phyloP scores from a whole-genome alignment of 2,329 filamentous ascomycete species.

The Talaromyces islandicus region DNA sequence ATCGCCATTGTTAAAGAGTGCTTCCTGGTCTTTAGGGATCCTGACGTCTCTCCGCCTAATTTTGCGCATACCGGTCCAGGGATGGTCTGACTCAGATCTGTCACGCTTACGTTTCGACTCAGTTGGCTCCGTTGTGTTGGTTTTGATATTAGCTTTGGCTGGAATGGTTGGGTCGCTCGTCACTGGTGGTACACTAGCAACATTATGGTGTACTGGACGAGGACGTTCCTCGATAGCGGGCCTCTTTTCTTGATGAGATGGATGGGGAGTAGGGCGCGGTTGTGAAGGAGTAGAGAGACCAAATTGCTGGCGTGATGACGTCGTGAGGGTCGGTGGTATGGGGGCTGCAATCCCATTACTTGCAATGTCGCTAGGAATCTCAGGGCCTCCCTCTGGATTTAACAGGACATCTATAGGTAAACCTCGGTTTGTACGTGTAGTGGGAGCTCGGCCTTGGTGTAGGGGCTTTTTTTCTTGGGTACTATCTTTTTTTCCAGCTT shows the following conservation, averaged over 20 bases:
- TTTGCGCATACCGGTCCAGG: slow-evolving; percentile 27
- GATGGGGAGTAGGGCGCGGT: background rate
- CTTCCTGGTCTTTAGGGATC: slow-evolving; percentile 45
- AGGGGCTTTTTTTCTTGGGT: background rate
- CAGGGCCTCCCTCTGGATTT: background rate
- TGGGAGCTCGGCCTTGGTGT: background rate
- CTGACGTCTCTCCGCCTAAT: slow-evolving; percentile 39
- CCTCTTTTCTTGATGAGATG: background rate
- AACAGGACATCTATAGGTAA: background rate
- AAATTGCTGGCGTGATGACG: background rate
- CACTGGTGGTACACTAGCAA: background rate
- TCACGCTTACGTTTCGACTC: slow-evolving; percentile 2
- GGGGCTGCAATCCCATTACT: background rate
- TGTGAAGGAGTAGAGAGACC: background rate
- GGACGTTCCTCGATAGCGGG: background rate
- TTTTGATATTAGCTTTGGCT: background rate
- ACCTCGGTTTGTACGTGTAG: background rate
- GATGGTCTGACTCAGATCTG: slow-evolving; percentile 11
- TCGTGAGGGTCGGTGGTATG: background rate
- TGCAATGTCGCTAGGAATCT: background rate
- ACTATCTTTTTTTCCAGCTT: background rate
- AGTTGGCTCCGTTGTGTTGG: background rate
- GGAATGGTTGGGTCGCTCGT: background rate
- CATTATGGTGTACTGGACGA: background rate
- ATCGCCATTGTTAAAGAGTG: slow-evolving; percentile 42